These are phyloP conservation scores for Aspergillus affinis DNA, from an alignment of 495 filamentous ascomycete species.

Conservation along the genomic window DNA sequence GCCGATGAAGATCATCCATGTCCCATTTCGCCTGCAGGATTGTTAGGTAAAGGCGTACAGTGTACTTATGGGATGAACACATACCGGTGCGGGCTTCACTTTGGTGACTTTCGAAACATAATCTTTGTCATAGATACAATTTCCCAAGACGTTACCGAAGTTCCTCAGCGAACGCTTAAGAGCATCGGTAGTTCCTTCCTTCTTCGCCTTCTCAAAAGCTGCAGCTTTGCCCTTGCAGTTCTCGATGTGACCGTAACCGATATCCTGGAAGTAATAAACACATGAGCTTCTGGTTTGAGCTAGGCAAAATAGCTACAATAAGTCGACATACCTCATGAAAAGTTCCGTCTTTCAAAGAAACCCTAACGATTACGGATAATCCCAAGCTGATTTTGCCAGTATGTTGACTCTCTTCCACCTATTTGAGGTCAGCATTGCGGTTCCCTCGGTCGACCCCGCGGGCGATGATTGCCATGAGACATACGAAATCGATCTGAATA, in stretches of 20 bases:
- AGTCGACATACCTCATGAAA: slow-evolving; percentile 68
- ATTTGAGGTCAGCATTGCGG: slow-evolving; percentile 26
- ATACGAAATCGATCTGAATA: slow-evolving; percentile 86
- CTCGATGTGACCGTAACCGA: slow-evolving; percentile 93
- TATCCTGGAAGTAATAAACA: slow-evolving; percentile 54
- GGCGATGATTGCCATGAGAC: slow-evolving; percentile 13
- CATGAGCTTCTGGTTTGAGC: slow-evolving; percentile 8
- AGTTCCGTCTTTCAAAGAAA: slow-evolving; percentile 87
- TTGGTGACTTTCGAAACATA: slow-evolving; percentile 83
- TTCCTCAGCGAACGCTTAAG: slow-evolving; percentile 86
- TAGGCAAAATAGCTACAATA: background rate
- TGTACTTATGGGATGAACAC: slow-evolving; percentile 10
- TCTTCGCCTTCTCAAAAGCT: slow-evolving; percentile 97
- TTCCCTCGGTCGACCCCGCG: background rate
- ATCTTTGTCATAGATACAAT: slow-evolving; percentile 96
- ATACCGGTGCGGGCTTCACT: slow-evolving; percentile 65
- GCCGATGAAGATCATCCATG: slow-evolving; percentile 73
- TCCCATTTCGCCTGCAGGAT: slow-evolving; percentile 62
- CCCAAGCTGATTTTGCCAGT: slow-evolving; percentile 76
- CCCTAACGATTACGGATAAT: slow-evolving; percentile 81
- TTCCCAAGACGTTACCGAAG: slow-evolving; percentile 95
- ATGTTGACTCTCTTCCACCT: slow-evolving; percentile 63
- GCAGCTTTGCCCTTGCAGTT: slow-evolving; percentile 92
- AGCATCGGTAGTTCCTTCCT: slow-evolving; percentile 93
- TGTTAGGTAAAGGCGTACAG: slow-evolving; percentile 3